These are phyloP conservation scores for Senna tora DNA, from an alignment of 306 rosid genomes.

Conservation along the genomic window DNA sequence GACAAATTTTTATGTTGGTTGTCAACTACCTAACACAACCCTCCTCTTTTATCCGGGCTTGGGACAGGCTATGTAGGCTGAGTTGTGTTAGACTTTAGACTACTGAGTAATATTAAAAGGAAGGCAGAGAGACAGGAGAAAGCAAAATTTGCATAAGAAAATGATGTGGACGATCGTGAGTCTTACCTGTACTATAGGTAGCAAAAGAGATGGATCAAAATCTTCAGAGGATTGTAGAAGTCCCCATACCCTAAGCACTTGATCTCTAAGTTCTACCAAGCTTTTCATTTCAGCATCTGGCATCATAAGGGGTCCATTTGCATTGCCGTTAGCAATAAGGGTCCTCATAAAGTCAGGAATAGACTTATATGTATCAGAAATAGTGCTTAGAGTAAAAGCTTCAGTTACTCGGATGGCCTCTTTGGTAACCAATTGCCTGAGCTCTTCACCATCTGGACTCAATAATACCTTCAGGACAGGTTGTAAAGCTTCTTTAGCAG, in stretches of 20 bases:
- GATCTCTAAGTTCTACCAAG: conserved; percentile 73
- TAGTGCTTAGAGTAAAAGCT: conserved; percentile 68
- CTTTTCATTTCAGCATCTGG: conserved; percentile 59
- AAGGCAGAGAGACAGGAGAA: not conserved
- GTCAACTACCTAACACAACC: too few species aligned
- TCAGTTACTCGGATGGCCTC: conserved; percentile 85
- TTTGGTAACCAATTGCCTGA: conserved; percentile 67
- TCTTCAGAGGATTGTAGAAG: conserved; percentile 70
- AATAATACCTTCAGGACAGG: conserved; percentile 83
- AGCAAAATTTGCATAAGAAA: not conserved
- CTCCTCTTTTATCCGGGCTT: too few species aligned
- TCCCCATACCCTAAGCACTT: conserved; percentile 74
- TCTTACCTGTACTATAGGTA: conserved; percentile 79
- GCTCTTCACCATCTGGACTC: conserved; percentile 82
- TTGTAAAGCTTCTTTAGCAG: conserved; percentile 86
- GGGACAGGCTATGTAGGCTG: too few species aligned
- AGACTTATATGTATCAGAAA: conserved; percentile 66
- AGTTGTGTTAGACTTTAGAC: too few species aligned
- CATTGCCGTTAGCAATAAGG: conserved; percentile 60
- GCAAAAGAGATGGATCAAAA: conserved; percentile 76
- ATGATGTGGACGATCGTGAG: not conserved
- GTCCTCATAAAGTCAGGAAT: conserved; percentile 66
- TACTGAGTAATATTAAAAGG: conserved; percentile 1
- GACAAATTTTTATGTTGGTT: too few species aligned
- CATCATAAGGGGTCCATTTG: conserved; percentile 64